A percentile compares a stretch with the other conserved stretches of the same genome.
These are phyloP conservation scores for Cadophora gregata DNA, from an alignment of 2,329 filamentous ascomycete species.

Conservation along the genomic window DNA sequence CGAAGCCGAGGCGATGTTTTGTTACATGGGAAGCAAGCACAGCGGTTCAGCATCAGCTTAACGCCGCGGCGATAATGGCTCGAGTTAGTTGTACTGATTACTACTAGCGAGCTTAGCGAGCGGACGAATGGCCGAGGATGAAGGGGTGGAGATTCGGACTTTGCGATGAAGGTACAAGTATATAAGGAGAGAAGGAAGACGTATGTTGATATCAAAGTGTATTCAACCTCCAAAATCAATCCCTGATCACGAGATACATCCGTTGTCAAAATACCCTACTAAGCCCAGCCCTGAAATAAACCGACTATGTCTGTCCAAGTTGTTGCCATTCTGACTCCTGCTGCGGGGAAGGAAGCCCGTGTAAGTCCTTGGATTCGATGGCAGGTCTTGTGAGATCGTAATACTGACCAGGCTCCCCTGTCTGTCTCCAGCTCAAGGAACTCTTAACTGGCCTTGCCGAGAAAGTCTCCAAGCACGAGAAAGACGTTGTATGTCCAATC, in stretches of 20 bases:
- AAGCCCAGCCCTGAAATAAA: neutral
- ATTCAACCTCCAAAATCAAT: neutral
- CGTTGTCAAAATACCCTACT: neutral
- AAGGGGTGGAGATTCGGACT: neutral
- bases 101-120: neutral
- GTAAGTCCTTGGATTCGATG: conserved; percentile 24
- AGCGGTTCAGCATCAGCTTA: too few species aligned
- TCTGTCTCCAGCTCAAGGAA: conserved; percentile 21
- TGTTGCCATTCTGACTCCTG: conserved; percentile 30
- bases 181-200: neutral
- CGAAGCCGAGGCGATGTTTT: conserved; percentile 7
- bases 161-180: neutral
- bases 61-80: too few species aligned
- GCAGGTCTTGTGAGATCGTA: neutral
- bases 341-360: conserved; percentile 33
- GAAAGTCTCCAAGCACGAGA: conserved; percentile 30
- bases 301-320: conserved; percentile 28
- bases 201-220: neutral
- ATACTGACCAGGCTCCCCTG: conserved; percentile 8
- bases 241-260: neutral
- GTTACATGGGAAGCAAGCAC: too few species aligned
- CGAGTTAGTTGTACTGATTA: too few species aligned
- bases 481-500: conserved; percentile 20
- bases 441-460: conserved; percentile 26
- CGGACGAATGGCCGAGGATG: neutral